These are phyloP conservation scores for Paralagenidium karlingii DNA, from an alignment of 352 stramenopile species.

Conservation along the genomic window DNA sequence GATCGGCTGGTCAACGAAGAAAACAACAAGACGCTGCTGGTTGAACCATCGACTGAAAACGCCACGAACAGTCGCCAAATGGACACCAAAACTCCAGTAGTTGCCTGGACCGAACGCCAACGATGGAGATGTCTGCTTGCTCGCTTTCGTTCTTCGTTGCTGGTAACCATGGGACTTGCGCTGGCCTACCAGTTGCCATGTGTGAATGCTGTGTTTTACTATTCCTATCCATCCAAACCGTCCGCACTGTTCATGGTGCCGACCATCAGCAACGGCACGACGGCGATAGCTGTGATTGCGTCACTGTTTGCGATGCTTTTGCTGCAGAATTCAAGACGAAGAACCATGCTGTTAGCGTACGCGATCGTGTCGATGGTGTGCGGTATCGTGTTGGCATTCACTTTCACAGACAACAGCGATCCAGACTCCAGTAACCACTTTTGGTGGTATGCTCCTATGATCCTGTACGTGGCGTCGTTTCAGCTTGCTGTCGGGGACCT, in stretches of 20 bases:
- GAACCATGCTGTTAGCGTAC: constrained; percentile 33
- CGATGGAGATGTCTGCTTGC: too few species aligned
- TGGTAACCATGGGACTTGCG: constrained; percentile 23
- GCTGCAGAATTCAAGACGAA: constrained; percentile 24
- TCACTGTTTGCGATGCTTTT: constrained; percentile 19
- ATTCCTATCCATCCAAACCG: too few species aligned
- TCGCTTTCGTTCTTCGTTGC: constrained; percentile 12
- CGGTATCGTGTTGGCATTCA: constrained; percentile 10
- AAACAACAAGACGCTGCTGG: constrained; percentile 11
- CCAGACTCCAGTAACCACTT: constrained; percentile 8
- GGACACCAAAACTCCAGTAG: neutral
- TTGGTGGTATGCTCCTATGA: constrained; percentile 17
- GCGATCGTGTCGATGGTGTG: constrained; percentile 31
- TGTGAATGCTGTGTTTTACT: constrained; percentile 47
- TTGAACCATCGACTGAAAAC: neutral
- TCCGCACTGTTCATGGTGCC: constrained; percentile 30
- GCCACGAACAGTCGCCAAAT: neutral
- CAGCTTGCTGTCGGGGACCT: constrained; percentile 30
- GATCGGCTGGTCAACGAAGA: too few species aligned
- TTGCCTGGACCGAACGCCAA: too few species aligned
- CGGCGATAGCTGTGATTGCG: constrained; percentile 5
- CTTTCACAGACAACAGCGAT: constrained; percentile 10
- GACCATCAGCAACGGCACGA: constrained; percentile 28
- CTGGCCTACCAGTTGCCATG: constrained; percentile 35
- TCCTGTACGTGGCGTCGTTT: constrained; percentile 30